Percentiles rank a stretch among this genome's conserved stretches.
phyloP scores from a whole-genome alignment of 805 yeast species.

The Yarrowia sp. region DNA sequence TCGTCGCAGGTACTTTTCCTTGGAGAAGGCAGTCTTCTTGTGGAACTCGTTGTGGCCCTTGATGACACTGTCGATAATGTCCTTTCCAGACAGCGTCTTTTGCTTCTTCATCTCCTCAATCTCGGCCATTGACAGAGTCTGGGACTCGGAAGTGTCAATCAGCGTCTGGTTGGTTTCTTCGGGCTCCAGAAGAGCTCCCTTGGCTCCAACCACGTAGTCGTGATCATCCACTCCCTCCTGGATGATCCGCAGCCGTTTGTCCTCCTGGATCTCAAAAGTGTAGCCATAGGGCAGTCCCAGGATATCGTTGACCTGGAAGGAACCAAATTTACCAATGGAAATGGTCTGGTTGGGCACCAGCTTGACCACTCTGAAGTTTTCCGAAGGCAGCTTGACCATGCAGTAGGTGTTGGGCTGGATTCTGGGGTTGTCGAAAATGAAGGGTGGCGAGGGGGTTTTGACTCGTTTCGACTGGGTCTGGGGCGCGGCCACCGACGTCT shows the following conservation, averaged over 20 bases:
- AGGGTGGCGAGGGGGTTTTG: not conserved
- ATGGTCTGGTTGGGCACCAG: slow-evolving; percentile 66
- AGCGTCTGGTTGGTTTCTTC: slow-evolving; percentile 68
- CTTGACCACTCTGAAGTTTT: slow-evolving; percentile 74
- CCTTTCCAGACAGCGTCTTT: slow-evolving; percentile 64
- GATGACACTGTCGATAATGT: slow-evolving; percentile 79
- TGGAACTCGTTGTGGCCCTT: slow-evolving; percentile 86
- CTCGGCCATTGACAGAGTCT: slow-evolving; percentile 76
- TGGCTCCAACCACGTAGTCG: slow-evolving; percentile 52
- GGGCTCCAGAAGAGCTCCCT: slow-evolving; percentile 45
- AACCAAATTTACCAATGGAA: slow-evolving; percentile 89
- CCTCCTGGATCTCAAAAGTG: slow-evolving; percentile 80
- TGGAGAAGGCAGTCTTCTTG: slow-evolving; percentile 86
- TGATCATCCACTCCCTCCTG: slow-evolving; percentile 50
- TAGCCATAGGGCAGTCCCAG: slow-evolving; percentile 87
- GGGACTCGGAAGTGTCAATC: slow-evolving; percentile 73
- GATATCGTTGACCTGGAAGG: slow-evolving; percentile 74
- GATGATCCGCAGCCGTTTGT: slow-evolving; percentile 48
- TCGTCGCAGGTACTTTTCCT: slow-evolving; percentile 88
- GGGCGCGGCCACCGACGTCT: too few relatives aligned
- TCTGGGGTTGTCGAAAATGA: slow-evolving; percentile 41
- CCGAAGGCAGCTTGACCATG: slow-evolving; percentile 80
- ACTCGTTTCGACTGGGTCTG: not conserved
- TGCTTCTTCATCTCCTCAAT: slow-evolving; percentile 81
- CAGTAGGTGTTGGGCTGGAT: slow-evolving; percentile 62